phyloP scores from a whole-genome alignment of 192 early-diverging fungal genomes.

The Podila minutissima region DNA sequence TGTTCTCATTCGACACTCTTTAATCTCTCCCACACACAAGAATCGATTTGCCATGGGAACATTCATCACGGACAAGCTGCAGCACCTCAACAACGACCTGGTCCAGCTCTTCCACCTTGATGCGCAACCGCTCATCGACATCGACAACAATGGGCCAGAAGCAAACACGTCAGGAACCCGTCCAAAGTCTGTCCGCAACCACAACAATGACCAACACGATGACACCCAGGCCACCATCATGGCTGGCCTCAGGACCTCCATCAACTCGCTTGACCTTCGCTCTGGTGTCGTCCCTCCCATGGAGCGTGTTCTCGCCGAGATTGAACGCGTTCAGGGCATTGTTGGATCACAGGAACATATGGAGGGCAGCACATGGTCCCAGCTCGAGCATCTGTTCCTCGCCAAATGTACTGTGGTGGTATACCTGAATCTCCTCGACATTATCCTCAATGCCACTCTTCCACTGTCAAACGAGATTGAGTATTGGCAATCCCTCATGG shows the following conservation, averaged over 20 bases:
- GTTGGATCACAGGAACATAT: neutral
- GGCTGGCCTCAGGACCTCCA: constrained; percentile 8
- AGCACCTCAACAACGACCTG: constrained; percentile 41
- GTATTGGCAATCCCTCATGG: constrained; percentile 68
- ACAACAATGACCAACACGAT: neutral
- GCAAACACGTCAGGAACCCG: neutral
- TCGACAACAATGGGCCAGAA: neutral
- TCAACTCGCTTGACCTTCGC: constrained; percentile 24
- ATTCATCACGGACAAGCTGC: constrained; percentile 43
- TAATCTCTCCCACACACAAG: neutral
- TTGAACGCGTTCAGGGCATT: constrained; percentile 26
- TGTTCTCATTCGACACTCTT: neutral
- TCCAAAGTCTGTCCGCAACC: neutral
- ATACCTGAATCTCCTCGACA: constrained; percentile 65
- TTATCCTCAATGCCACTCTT: constrained; percentile 66
- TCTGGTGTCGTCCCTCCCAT: constrained; percentile 27
- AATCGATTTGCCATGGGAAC: constrained; percentile 27
- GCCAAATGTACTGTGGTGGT: constrained; percentile 63
- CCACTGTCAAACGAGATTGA: constrained; percentile 69
- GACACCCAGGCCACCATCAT: constrained; percentile 16
- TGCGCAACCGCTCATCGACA: neutral
- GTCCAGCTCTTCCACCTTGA: constrained; percentile 48
- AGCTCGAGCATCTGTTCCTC: constrained; percentile 59
- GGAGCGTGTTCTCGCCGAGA: constrained; percentile 23
- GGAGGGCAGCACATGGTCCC: neutral